phyloP scores from a whole-genome alignment of 257 asterid genomes.

The Salvia splendens region DNA sequence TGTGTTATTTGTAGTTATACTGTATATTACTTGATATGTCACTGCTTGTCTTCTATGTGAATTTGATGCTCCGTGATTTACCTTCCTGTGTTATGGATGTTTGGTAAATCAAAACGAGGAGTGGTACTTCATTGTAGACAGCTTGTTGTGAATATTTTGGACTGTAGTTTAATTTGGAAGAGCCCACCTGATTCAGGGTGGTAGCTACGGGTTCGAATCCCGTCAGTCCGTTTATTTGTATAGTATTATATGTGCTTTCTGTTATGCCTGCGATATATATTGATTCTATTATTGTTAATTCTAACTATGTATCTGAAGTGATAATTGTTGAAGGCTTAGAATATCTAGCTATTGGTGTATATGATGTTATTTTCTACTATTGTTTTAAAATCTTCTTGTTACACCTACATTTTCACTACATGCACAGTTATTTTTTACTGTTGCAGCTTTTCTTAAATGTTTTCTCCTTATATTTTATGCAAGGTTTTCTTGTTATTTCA shows the following conservation, averaged over 20 bases:
- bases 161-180: slow-evolving; percentile 40
- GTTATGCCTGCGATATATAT: too few relatives aligned
- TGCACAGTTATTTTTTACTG: too few relatives aligned
- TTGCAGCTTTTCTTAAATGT: too few relatives aligned
- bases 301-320: neutral
- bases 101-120: slow-evolving; percentile 25
- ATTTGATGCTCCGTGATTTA: slow-evolving; percentile 29
- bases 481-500: too few relatives aligned
- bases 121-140: slow-evolving; percentile 24
- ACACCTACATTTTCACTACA: too few relatives aligned
- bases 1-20: neutral
- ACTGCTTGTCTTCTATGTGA: neutral
- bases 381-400: too few relatives aligned
- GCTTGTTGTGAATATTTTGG: slow-evolving; percentile 14
- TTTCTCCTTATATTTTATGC: too few relatives aligned
- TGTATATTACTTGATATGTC: neutral
- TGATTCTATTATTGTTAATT: neutral
- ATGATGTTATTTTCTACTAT: too few relatives aligned
- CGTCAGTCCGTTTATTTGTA: slow-evolving; percentile 4
- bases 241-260: neutral
- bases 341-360: too few relatives aligned
- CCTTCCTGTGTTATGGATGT: slow-evolving; percentile 22
- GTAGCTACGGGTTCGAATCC: slow-evolving; percentile 37
- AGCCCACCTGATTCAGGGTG: slow-evolving; percentile 37
- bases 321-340: too few relatives aligned